A percentile compares a stretch with the other conserved stretches of the same genome.
Conservation (phyloP, 2,329 filamentous ascomycete genomes). For the Delphinella strobiligena region DNA sequence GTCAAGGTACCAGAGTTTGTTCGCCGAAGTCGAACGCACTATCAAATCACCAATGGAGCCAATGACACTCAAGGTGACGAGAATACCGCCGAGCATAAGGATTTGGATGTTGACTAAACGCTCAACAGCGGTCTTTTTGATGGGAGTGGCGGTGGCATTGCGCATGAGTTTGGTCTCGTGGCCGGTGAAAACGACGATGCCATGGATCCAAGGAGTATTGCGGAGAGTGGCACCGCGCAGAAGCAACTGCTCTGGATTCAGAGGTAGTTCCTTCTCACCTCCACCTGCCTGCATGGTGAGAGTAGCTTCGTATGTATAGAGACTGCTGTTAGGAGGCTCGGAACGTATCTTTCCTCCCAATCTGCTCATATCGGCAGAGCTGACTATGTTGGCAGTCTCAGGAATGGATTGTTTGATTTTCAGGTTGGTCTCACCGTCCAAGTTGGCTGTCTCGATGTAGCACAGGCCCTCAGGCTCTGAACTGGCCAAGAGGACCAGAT, state of each 20-base stretch:
- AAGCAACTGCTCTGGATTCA: slow-evolving; percentile 86
- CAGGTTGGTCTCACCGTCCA: slow-evolving; percentile 94
- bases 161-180: slow-evolving; percentile 99
- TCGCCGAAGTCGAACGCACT: slow-evolving; percentile 51
- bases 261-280: slow-evolving; percentile 80
- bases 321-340: slow-evolving; percentile 93
- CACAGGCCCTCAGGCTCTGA: slow-evolving; percentile 96
- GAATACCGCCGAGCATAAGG: slow-evolving; percentile 73
- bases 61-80: slow-evolving; percentile 74
- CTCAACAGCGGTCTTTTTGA: slow-evolving; percentile 95
- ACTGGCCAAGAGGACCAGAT: slow-evolving; percentile 81
- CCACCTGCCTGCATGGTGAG: slow-evolving; percentile 82
- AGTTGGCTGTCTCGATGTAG: slow-evolving; percentile 96
- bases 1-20: slow-evolving; percentile 60
- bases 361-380: slow-evolving; percentile 71
- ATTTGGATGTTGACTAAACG: slow-evolving; percentile 89
- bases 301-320: slow-evolving; percentile 97
- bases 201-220: slow-evolving; percentile 96
- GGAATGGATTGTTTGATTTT: slow-evolving; percentile 98
- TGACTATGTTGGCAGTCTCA: slow-evolving; percentile 81
- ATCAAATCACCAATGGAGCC: slow-evolving; percentile 87
- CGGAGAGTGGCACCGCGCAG: slow-evolving; percentile 85
- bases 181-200: slow-evolving; percentile 89
- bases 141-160: slow-evolving; percentile 91
- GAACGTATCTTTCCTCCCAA: slow-evolving; percentile 79